Evolutionary conservation across 1,139 yeast genomes (phyloP).

Genomic region (Pichia sp.): DNA sequence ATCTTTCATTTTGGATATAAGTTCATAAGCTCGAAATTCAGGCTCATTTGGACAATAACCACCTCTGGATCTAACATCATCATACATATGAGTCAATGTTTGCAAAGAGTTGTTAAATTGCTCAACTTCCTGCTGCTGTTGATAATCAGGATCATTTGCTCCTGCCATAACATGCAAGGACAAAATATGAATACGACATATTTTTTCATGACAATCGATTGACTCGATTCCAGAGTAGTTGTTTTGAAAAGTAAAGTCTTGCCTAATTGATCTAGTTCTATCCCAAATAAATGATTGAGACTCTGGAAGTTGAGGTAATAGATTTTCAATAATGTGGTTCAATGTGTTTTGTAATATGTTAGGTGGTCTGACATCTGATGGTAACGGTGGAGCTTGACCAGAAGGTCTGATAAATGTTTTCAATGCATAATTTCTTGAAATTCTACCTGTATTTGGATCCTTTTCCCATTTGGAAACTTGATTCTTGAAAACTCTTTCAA

Average conservation of each 20-base stretch:
- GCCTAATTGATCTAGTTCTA: constrained; percentile 94
- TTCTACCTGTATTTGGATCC: constrained; percentile 54
- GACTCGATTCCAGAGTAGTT: constrained; percentile 93
- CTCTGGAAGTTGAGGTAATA: constrained; percentile 64
- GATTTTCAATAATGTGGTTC: constrained; percentile 57
- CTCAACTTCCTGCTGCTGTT: constrained; percentile 92
- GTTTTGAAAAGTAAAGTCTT: constrained; percentile 94
- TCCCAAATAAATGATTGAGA: constrained; percentile 97
- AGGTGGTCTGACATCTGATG: constrained; percentile 97
- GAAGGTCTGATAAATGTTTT: constrained; percentile 97
- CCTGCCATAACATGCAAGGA: constrained; percentile 86
- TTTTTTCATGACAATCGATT: constrained; percentile 83
- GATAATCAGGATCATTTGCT: constrained; percentile 58
- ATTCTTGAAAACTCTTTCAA: constrained; percentile 80
- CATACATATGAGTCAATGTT: constrained; percentile 80
- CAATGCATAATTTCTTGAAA: constrained; percentile 59
- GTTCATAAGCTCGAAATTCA: constrained; percentile 84
- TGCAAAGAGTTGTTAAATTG: constrained; percentile 90
- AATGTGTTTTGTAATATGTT: constrained; percentile 56
- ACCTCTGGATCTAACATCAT: constrained; percentile 66
- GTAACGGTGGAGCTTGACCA: constrained; percentile 96
- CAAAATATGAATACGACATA: constrained; percentile 80
- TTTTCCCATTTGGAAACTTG: constrained; percentile 77
- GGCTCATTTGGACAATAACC: constrained; percentile 77
- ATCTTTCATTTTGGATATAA: constrained; percentile 73